Base-by-base conservation (phyloP, 495 filamentous ascomycete genomes). In the Aspergillus avenaceus region DNA sequence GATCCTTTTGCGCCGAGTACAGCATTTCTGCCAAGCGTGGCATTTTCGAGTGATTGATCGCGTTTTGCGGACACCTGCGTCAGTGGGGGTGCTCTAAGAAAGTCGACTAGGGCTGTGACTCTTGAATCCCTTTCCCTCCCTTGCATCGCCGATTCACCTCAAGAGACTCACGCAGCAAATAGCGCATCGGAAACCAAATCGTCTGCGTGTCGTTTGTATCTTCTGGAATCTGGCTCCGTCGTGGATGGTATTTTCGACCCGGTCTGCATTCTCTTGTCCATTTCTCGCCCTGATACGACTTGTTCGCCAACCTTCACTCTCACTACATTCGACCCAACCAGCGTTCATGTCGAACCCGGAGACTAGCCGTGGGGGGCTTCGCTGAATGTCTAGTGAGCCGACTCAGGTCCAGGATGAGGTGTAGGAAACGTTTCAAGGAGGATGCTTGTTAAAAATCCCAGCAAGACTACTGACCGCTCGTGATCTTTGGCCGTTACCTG, bases 341-440 rank as follows among this genome's bases (percentile, higher is more conserved):
- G 53, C 56, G 48, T 62, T 62, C 45, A 62, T 62, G 60, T 59
- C 60, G 60, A 59, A 25, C 47, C 55, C 55, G 28, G 53, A 53
- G 53, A 59, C 50, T 29, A 59, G 50, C 37, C 49, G 60, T 57
- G 60, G 55, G 53, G 49, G 53, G 50, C 49, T 47, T 58, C 47
- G 51, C 42, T 60, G 51, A 56, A 56, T 41, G 50, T 60, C 50
- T 44, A 52, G 26, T 45, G 54, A 55, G 44, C 43, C 52, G 61
- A 57, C 47, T 60, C 52, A 59, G 53, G 59, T 56, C 58, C 71
- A 76, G 70, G 63, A 76, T 76, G 72, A 66, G 70, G 72, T 73
- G 70, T 72, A 70, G 71, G 63, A 76, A 74, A 72, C 71, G 71
- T 26, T 71, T 68, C 59, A 74, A 73, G 63, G 62, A 71, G 58